phyloP scores from a whole-genome alignment of 2,329 filamentous ascomycete genomes.

The Colletotrichum sp. region DNA sequence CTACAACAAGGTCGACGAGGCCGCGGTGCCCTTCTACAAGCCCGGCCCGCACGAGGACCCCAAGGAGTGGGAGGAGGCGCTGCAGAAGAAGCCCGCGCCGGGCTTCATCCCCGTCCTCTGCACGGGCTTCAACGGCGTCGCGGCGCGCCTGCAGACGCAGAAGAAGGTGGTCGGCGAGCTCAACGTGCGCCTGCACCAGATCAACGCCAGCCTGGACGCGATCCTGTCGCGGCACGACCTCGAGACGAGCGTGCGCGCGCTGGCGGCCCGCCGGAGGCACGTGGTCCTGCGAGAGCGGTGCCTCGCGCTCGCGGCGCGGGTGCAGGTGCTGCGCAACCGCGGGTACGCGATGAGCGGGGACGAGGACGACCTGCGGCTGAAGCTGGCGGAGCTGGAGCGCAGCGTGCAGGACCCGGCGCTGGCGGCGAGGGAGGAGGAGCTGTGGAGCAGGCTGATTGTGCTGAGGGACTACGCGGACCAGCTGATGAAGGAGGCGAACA shows the following conservation, averaged over 20 bases:
- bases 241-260: constrained; percentile 74
- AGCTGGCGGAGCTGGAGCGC: constrained; percentile 72
- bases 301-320: constrained; percentile 76
- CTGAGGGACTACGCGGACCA: constrained; percentile 75
- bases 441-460: constrained; percentile 82
- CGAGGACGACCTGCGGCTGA: constrained; percentile 79
- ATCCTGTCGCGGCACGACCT: constrained; percentile 81
- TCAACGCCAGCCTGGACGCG: constrained; percentile 75
- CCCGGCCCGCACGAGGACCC: constrained; percentile 74
- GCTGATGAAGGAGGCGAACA: constrained; percentile 76
- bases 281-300: constrained; percentile 75
- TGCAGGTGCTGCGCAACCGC: constrained; percentile 80
- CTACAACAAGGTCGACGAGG: constrained; percentile 82
- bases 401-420: constrained; percentile 76
- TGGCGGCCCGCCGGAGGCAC: constrained; percentile 76
- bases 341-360: constrained; percentile 81
- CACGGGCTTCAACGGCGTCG: constrained; percentile 74
- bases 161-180: constrained; percentile 71
- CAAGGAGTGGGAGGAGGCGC: constrained; percentile 82
- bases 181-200: constrained; percentile 76
- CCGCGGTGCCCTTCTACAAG: constrained; percentile 77
- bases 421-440: constrained; percentile 78
- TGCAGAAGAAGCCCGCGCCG: constrained; percentile 77
- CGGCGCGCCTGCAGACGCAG: constrained; percentile 75
- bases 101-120: constrained; percentile 80